These are phyloP conservation scores for Papiliotrema flavescens DNA, from an alignment of 1,284 basidiomycete genomes.

Conservation along the genomic window DNA sequence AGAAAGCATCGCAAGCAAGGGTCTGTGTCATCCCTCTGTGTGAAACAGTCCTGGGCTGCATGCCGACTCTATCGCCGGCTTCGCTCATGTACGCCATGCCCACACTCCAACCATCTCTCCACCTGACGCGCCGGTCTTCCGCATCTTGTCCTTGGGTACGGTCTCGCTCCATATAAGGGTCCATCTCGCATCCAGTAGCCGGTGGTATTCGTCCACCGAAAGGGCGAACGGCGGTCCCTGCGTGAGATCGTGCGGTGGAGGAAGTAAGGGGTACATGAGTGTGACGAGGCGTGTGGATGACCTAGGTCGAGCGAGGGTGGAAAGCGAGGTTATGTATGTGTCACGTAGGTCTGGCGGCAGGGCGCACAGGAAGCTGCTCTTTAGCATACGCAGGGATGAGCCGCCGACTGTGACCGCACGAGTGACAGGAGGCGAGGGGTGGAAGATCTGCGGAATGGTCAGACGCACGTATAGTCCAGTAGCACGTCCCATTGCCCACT, in stretches of 20 bases:
- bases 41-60: too few species aligned
- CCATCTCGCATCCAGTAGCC: constrained; percentile 53
- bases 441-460: not conserved
- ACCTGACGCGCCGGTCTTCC: constrained; percentile 17
- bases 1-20: too few species aligned
- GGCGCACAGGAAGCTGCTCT: constrained; percentile 64
- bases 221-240: constrained; percentile 60
- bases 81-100: not conserved
- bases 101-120: constrained; percentile 26
- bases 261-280: constrained; percentile 55
- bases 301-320: constrained; percentile 57
- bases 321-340: constrained; percentile 61
- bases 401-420: not conserved
- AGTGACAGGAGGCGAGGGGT: not conserved
- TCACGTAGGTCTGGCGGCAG: constrained; percentile 58
- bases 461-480: constrained; percentile 64
- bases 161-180: constrained; percentile 55
- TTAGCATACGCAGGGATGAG: constrained; percentile 3
- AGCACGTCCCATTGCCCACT: constrained; percentile 57
- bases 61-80: too few species aligned
- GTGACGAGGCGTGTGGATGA: constrained; percentile 59
- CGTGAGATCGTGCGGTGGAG: constrained; percentile 40
- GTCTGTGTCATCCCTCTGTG: too few species aligned
- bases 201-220: constrained; percentile 58
- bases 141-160: constrained; percentile 52